phyloP scores from a whole-genome alignment of 2,329 filamentous ascomycete genomes.

The Penicillium olsonii region DNA sequence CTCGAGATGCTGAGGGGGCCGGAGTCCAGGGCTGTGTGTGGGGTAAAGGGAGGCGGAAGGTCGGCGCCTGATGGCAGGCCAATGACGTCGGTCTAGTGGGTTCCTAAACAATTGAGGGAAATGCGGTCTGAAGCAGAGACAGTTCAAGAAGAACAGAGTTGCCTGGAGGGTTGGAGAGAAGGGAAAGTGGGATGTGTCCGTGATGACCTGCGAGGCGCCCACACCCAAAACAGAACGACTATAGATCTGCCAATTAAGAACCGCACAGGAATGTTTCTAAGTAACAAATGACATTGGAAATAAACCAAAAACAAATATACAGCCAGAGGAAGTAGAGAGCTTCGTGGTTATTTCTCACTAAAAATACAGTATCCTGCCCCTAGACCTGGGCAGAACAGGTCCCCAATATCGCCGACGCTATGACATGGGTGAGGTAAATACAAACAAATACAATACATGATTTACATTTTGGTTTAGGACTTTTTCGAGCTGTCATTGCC shows the following conservation, averaged over 20 bases:
- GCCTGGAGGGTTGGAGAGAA: conserved; percentile 13
- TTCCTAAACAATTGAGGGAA: not conserved
- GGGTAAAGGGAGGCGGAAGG: conserved; percentile 24
- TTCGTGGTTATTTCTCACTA: conserved; percentile 23
- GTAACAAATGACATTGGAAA: not conserved
- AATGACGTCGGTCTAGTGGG: conserved; percentile 21
- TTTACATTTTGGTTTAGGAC: conserved; percentile 31
- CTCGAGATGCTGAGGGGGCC: conserved; percentile 19
- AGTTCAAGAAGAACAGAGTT: conserved; percentile 5
- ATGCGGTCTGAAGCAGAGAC: not conserved
- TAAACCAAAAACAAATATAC: not conserved
- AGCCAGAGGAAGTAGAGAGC: conserved; percentile 23
- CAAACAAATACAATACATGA: conserved; percentile 30
- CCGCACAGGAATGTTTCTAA: not conserved
- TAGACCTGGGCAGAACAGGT: conserved; percentile 20
- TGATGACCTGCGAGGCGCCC: conserved; percentile 18
- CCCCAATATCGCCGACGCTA: conserved; percentile 41
- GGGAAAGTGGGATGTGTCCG: conserved; percentile 24
- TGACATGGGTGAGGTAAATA: conserved; percentile 37
- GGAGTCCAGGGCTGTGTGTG: conserved; percentile 21
- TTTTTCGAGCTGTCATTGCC: conserved; percentile 42
- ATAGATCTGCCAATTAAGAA: not conserved
- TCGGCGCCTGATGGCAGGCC: conserved; percentile 19
- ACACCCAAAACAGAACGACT: conserved; percentile 4
- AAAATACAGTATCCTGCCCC: conserved; percentile 24